Evolutionary conservation across 202 grass and related monocot genomes (phyloP), one percentile per base, ranked within the genome.

Genomic region (Elaeis oleifera): DNA sequence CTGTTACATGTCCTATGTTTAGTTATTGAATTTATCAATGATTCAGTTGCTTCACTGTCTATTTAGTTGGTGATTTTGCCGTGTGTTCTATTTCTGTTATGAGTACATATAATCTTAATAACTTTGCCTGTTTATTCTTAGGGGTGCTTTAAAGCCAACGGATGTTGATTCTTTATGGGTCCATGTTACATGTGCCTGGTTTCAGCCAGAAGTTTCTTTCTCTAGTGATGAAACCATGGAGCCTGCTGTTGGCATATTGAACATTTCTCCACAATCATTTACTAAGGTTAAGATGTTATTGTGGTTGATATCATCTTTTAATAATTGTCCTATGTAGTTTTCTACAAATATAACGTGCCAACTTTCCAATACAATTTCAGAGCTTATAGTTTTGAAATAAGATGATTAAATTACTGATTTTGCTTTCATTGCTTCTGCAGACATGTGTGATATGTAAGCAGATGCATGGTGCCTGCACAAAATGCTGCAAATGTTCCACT

Each of bases 131-230:
- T 23, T 27, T 64, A 36, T 63, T 56, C 16, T 6, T 53, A 99
- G 94, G 94, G 94, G 94, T 57, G 94, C 94, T 59, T 74, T 99
- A n/a, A 99, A 99, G 78, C 85, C 72, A 71, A 89, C 88, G 53
- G 80, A 89, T 78, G 60, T 92, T 78, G 80, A 85, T 58, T 67
- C 81, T 75, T 68, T 99, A 48, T 99, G 88, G 94, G 88, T 87
- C 78, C 94, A 99, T 82, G 36, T 99, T 51, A 94, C 83, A 67
- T 99, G 94, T 69, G 88, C 88, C 23, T 99, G 94, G 94, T 99
- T 86, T 81, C 94, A 89, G 70, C 94, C 88, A 64, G 81, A 84
- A 78, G 85, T 94, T 19, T 78, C 81, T 13, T 99, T 99, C 79
- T 80, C 68, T 23, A 61, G 83, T 80, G 84, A 82, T 14, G 67